Percentiles rank a stretch among this genome's conserved stretches.
Conservation (phyloP, 169 alveolate species). For the Cryptosporidium baileyi region DNA sequence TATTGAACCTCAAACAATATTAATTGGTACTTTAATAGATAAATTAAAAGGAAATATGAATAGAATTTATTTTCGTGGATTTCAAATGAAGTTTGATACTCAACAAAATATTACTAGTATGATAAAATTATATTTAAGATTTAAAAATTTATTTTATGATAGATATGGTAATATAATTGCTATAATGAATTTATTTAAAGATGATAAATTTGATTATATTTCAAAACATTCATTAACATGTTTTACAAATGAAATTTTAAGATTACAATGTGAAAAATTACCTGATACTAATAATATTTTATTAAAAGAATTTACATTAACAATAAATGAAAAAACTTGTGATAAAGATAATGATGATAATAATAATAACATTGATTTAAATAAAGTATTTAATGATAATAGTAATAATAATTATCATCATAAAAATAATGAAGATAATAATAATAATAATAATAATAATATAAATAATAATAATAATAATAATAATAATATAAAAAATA, state of each 20-base stretch:
- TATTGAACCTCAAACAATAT: constrained; percentile 44
- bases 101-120: constrained; percentile 43
- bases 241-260: constrained; percentile 54
- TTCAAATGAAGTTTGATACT: constrained; percentile 61
- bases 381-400: neutral
- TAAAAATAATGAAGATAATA: neutral
- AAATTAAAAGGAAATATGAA: constrained; percentile 19
- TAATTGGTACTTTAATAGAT: constrained; percentile 50
- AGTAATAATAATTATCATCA: neutral
- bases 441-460: neutral
- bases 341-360: neutral
- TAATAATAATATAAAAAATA: neutral
- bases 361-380: neutral
- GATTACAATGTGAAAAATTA: constrained; percentile 33
- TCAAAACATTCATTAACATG: constrained; percentile 53
- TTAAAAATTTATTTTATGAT: constrained; percentile 16
- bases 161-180: constrained; percentile 34
- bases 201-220: constrained; percentile 33
- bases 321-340: constrained; percentile 9
- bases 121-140: constrained; percentile 7
- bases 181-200: constrained; percentile 31
- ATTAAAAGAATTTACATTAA: constrained; percentile 50
- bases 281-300: constrained; percentile 48
- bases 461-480: neutral
- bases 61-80: constrained; percentile 51